These are phyloP conservation scores for Mucor circinelloides DNA, from an alignment of 371 early-diverging fungal genomes.

Conservation along the genomic window DNA sequence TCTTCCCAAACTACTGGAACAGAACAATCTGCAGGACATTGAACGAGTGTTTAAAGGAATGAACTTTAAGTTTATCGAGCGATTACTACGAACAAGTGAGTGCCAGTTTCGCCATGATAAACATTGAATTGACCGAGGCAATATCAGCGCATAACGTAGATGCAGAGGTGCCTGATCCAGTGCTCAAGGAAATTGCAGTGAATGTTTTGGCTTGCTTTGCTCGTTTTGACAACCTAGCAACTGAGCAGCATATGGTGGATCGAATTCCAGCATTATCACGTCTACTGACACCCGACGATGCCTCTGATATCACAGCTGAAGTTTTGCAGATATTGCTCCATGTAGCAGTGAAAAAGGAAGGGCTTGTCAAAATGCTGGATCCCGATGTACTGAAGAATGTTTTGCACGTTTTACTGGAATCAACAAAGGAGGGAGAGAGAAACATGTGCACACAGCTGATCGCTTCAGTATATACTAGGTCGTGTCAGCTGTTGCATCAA, in stretches of 20 bases:
- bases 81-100: constrained; percentile 47
- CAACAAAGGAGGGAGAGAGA: constrained; percentile 20
- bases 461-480: constrained; percentile 19
- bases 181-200: constrained; percentile 50
- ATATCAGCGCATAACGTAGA: constrained; percentile 12
- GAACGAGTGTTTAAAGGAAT: constrained; percentile 49
- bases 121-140: too few species aligned
- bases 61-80: constrained; percentile 56
- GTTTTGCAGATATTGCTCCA: constrained; percentile 37
- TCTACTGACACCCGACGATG: constrained; percentile 35
- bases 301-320: constrained; percentile 37
- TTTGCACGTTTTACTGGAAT: constrained; percentile 23
- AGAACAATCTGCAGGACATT: constrained; percentile 33
- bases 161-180: constrained; percentile 43
- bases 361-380: constrained; percentile 43
- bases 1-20: constrained; percentile 50
- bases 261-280: constrained; percentile 45
- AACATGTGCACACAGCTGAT: constrained; percentile 27
- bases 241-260: constrained; percentile 38
- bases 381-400: constrained; percentile 43
- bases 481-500: constrained; percentile 29
- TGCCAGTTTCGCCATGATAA: not conserved
- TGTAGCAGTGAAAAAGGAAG: constrained; percentile 39
- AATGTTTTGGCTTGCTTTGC: constrained; percentile 50
- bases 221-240: constrained; percentile 31